A percentile compares a stretch with the other conserved stretches of the same genome.
These are phyloP conservation scores for Fusarium papillatum DNA, from an alignment of 2,329 filamentous ascomycete species.

Conservation along the genomic window DNA sequence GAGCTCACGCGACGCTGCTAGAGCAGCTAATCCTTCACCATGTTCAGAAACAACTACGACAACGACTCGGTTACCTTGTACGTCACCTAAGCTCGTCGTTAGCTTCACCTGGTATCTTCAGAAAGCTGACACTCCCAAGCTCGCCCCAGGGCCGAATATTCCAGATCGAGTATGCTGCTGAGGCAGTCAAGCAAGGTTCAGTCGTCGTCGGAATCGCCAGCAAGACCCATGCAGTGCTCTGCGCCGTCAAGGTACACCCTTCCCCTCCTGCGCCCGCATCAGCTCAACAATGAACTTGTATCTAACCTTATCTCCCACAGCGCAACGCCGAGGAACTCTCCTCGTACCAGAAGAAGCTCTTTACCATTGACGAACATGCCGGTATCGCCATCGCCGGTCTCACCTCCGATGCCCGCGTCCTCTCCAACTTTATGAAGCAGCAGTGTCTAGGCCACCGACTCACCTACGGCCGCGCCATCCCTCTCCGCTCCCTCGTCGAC, in stretches of 20 bases:
- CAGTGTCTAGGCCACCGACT: constrained; percentile 96
- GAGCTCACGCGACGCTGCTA: constrained; percentile 34
- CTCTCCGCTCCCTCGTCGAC: constrained; percentile 87
- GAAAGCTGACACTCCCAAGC: constrained; percentile 64
- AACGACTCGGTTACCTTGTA: constrained; percentile 99
- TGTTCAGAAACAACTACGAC: constrained; percentile 99
- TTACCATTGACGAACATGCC: constrained; percentile 94
- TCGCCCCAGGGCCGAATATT: constrained; percentile 99
- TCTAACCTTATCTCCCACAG: constrained; percentile 60
- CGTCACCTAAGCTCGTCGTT: constrained; percentile 53
- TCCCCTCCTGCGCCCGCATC: constrained; percentile 16
- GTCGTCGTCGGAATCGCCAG: constrained; percentile 97
- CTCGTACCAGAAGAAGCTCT: constrained; percentile 99
- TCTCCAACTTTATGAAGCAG: constrained; percentile 99
- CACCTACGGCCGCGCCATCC: constrained; percentile 95
- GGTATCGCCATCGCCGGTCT: constrained; percentile 97
- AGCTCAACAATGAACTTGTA: constrained; percentile 2
- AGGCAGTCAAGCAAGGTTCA: constrained; percentile 99
- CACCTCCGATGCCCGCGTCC: constrained; percentile 96
- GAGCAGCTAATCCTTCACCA: constrained; percentile 55
- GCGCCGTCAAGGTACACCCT: constrained; percentile 87
- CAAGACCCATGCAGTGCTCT: constrained; percentile 97
- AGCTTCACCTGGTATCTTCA: constrained; percentile 30
- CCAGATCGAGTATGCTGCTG: constrained; percentile 98
- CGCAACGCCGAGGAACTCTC: constrained; percentile 99